A percentile compares a stretch with the other conserved stretches of the same genome.
These are phyloP conservation scores for Myxozyma neotropica DNA, from an alignment of 805 yeast genomes.

Conservation along the genomic window DNA sequence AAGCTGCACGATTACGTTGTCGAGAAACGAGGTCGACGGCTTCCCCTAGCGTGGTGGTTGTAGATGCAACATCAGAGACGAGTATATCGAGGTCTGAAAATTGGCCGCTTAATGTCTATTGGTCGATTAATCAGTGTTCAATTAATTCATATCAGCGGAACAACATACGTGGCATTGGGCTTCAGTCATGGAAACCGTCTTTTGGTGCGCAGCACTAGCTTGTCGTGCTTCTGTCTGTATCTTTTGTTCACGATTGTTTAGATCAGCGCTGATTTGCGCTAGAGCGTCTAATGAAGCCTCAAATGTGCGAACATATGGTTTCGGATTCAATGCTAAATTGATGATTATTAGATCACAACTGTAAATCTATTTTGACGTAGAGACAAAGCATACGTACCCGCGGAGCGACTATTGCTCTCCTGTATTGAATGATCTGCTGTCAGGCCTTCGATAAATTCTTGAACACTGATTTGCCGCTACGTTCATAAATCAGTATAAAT, in stretches of 20 bases:
- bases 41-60: conserved; percentile 70
- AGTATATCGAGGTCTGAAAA: conserved; percentile 56
- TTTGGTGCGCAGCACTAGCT: conserved; percentile 39
- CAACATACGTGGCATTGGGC: conserved; percentile 22
- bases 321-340: conserved; percentile 73
- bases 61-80: conserved; percentile 59
- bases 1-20: conserved; percentile 71
- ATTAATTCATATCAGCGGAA: too few relatives aligned
- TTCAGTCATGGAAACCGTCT: conserved; percentile 11
- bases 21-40: conserved; percentile 66
- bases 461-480: conserved; percentile 19
- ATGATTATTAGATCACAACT: too few relatives aligned
- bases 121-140: too few relatives aligned
- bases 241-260: conserved; percentile 53
- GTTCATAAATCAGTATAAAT: not conserved
- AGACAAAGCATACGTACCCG: conserved; percentile 7
- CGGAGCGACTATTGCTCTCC: conserved; percentile 13
- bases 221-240: conserved; percentile 60
- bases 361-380: not conserved
- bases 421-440: conserved; percentile 25
- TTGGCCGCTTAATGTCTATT: conserved; percentile 45
- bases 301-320: conserved; percentile 91
- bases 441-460: conserved; percentile 33
- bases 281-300: conserved; percentile 80
- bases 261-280: conserved; percentile 60